phyloP scores from a whole-genome alignment of 2,329 filamentous ascomycete species.

The Curvularia sp. region DNA sequence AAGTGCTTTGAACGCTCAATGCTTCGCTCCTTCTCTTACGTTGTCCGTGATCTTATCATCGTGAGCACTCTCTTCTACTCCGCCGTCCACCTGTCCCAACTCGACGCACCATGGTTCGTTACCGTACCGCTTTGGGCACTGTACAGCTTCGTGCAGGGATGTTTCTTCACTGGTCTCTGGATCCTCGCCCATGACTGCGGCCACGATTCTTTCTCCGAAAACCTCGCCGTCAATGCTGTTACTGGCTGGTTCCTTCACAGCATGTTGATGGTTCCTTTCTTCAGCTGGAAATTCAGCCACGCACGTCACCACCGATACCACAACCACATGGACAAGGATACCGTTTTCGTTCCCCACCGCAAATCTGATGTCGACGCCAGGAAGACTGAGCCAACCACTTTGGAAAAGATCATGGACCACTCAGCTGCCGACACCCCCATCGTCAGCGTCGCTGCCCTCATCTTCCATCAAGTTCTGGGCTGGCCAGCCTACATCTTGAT shows the following conservation, averaged over 20 bases:
- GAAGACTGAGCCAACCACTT: slow-evolving; percentile 15
- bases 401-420: slow-evolving; percentile 48
- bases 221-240: slow-evolving; percentile 64
- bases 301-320: slow-evolving; percentile 16
- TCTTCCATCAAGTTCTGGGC: slow-evolving; percentile 69
- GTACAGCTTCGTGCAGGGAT: slow-evolving; percentile 71
- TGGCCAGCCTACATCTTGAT: slow-evolving; percentile 70
- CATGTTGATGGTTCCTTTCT: slow-evolving; percentile 71
- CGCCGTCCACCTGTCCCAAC: slow-evolving; percentile 20
- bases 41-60: slow-evolving; percentile 34
- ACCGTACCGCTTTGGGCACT: slow-evolving; percentile 55
- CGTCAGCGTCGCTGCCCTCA: slow-evolving; percentile 61
- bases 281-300: slow-evolving; percentile 42
- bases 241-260: slow-evolving; percentile 72
- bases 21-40: slow-evolving; percentile 32
- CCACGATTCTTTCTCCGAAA: slow-evolving; percentile 70
- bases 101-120: slow-evolving; percentile 25
- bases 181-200: slow-evolving; percentile 72
- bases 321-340: slow-evolving; percentile 25
- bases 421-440: slow-evolving; percentile 67
- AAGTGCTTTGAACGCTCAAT: slow-evolving; percentile 38
- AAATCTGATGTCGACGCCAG: slow-evolving; percentile 17
- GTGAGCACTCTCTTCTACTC: slow-evolving; percentile 29
- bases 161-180: slow-evolving; percentile 73
- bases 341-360: slow-evolving; percentile 48